Evolutionary conservation across 345 rosid species (phyloP).

Genomic region (Lepidium sativum): DNA sequence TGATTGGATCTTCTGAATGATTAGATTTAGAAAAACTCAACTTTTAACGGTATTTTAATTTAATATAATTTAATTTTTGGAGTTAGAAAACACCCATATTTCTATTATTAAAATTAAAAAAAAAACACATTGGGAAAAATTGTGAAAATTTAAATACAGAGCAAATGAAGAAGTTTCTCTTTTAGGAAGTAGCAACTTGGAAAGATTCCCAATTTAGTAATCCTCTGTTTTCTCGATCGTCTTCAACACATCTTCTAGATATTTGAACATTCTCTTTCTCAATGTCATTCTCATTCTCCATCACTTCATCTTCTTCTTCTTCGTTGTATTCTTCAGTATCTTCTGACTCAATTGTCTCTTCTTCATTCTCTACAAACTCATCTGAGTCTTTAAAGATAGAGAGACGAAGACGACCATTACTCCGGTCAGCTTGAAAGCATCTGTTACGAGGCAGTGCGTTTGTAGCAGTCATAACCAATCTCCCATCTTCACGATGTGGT

Average conservation of each 20-base stretch:
- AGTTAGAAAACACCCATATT: conserved; percentile 5
- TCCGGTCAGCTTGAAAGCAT: conserved; percentile 53
- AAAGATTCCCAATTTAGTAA: conserved; percentile 49
- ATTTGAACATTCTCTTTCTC: conserved; percentile 22
- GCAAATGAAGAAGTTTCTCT: conserved; percentile 9
- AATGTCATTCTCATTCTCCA: background rate
- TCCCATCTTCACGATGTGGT: conserved; percentile 69
- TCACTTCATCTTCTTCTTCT: conserved; percentile 4
- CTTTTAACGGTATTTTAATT: no score
- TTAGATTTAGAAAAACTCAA: no score
- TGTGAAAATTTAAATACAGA: conserved; percentile 19
- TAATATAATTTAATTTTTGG: background rate
- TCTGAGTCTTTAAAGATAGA: conserved; percentile 29
- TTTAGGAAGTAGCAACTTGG: conserved; percentile 56
- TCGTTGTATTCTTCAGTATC: conserved; percentile 4
- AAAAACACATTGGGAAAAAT: background rate
- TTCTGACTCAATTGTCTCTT: conserved; percentile 11
- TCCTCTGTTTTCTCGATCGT: conserved; percentile 32
- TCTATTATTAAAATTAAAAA: background rate
- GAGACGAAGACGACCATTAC: conserved; percentile 76
- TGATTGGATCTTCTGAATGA: no score
- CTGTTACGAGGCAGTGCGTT: conserved; percentile 26
- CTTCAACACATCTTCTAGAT: conserved; percentile 41
- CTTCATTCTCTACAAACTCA: conserved; percentile 4
- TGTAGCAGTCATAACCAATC: conserved; percentile 54